Evolutionary conservation across 352 stramenopile species (phyloP).

Genomic region (Phytophthora tubulina): DNA sequence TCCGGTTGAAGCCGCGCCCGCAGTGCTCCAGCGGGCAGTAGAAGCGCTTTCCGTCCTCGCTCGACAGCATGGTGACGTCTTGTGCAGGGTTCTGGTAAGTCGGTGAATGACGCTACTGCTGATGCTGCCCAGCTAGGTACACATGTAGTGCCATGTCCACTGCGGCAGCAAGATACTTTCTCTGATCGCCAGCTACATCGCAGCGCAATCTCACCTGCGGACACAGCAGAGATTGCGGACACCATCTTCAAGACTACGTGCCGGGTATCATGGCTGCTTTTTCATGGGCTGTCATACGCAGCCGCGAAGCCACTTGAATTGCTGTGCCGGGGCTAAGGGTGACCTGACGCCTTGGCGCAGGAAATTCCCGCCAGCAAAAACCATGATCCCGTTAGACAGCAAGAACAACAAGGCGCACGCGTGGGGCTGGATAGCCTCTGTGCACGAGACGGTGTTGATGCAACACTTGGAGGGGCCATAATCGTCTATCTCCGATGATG

Average conservation of each 20-base stretch:
- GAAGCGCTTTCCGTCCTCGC: constrained; percentile 35
- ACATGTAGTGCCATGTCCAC: constrained; percentile 18
- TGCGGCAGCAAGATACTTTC: constrained; percentile 32
- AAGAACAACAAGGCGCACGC: neutral
- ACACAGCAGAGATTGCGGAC: constrained; percentile 18
- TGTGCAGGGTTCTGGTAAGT: constrained; percentile 22
- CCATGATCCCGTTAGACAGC: constrained; percentile 31
- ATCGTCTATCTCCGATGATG: constrained; percentile 16
- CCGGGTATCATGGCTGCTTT: constrained; percentile 11
- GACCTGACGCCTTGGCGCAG: constrained; percentile 21
- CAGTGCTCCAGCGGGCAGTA: constrained; percentile 35
- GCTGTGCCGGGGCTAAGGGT: constrained; percentile 29
- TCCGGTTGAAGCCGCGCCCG: constrained; percentile 50
- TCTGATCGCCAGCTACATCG: constrained; percentile 28
- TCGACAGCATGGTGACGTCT: constrained; percentile 13
- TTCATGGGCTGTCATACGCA: constrained; percentile 36
- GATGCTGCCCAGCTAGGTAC: neutral
- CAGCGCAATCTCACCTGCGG: constrained; percentile 15
- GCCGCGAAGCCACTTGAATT: constrained; percentile 15
- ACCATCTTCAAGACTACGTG: constrained; percentile 22
- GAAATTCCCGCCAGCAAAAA: constrained; percentile 30
- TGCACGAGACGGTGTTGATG: neutral
- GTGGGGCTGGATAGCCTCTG: constrained; percentile 20
- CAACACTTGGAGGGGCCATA: constrained; percentile 2
- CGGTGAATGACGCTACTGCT: constrained; percentile 18